Base-by-base conservation (phyloP, 2,329 filamentous ascomycete genomes). In the Chalaropsis ovoidea region DNA sequence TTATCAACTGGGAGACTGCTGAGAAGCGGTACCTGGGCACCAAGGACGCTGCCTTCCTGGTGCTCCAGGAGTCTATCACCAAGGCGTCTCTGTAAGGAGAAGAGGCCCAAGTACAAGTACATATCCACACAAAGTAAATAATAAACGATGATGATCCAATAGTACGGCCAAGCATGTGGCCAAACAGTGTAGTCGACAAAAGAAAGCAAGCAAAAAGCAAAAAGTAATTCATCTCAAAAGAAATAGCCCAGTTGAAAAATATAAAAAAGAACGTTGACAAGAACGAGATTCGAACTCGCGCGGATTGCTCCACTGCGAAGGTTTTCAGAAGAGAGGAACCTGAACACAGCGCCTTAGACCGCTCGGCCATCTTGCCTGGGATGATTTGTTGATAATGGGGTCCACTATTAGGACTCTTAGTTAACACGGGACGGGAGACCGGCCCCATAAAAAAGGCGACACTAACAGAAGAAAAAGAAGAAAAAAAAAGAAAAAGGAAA, bases 1-100 rank as follows among this genome's bases (percentile, higher is more conserved):
- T 91, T 41, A 84, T 91, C 72, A 90, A 90, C 76, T 91, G 88
- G 88, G 83, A 86, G 75, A 85, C 81, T 4, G 82, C 84, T 1
- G 86, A 89, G 76, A 75, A 79, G 67, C 80, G 87, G 39, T 89
- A 83, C 73, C 70, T 75, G 1, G 81, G 81, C 2, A 75, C 70
- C 3, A 74, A 75, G 3, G 78, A 79, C 10, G 77, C 81, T 66
- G 76, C 73, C 1, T 80, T 80, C 72, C 76, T 76, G 71, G 71
- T 75, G 19, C 74, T 80, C 63, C 75, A 73, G 68, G 77, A 77
- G 17, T 75, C 76, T 3, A 71, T 80, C 3, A 22, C 67, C 79
- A 72, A 71, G n/a, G 24, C 62, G 11, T 61, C 61, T 52, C 10
- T 43, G 6, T 41, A 41, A 39, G 17, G 24, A 17, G 24, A 17